These are phyloP conservation scores for Xylariales sp. DNA, from an alignment of 2,329 filamentous ascomycete species.

Conservation along the genomic window DNA sequence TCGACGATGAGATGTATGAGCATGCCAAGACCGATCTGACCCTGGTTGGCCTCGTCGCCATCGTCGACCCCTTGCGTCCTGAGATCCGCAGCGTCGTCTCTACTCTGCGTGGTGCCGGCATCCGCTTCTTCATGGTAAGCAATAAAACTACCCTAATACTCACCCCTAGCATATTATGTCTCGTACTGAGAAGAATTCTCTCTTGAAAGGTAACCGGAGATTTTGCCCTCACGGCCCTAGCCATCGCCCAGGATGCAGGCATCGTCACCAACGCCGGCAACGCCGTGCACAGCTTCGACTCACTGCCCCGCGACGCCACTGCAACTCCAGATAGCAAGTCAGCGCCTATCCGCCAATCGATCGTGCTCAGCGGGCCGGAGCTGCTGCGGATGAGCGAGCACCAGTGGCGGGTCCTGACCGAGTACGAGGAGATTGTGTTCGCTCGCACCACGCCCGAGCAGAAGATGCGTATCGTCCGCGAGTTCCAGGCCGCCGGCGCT, in stretches of 20 bases:
- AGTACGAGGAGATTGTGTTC: constrained; percentile 71
- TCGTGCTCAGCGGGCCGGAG: constrained; percentile 63
- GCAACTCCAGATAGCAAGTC: constrained; percentile 15
- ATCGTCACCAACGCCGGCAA: constrained; percentile 55
- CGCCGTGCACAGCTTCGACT: constrained; percentile 47
- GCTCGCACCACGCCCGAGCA: constrained; percentile 74
- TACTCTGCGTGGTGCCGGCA: constrained; percentile 65
- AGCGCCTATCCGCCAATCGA: constrained; percentile 34
- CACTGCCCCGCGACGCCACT: constrained; percentile 37
- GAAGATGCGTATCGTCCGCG: constrained; percentile 74
- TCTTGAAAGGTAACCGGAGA: constrained; percentile 62
- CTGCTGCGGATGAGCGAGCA: constrained; percentile 59
- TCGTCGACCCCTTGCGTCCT: constrained; percentile 72
- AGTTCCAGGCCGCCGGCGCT: constrained; percentile 62
- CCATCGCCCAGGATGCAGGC: constrained; percentile 68
- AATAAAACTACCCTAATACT: background rate
- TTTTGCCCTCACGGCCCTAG: constrained; percentile 68
- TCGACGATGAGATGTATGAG: constrained; percentile 53
- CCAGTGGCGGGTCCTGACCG: constrained; percentile 63
- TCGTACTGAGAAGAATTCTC: constrained; percentile 5
- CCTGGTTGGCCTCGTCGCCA: constrained; percentile 70
- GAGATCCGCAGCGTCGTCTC: constrained; percentile 65
- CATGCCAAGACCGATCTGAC: constrained; percentile 59
- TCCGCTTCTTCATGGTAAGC: constrained; percentile 70
- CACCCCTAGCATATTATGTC: too few species aligned